These are phyloP conservation scores for Neurospora pannonica DNA, from an alignment of 495 filamentous ascomycete species.

Conservation along the genomic window DNA sequence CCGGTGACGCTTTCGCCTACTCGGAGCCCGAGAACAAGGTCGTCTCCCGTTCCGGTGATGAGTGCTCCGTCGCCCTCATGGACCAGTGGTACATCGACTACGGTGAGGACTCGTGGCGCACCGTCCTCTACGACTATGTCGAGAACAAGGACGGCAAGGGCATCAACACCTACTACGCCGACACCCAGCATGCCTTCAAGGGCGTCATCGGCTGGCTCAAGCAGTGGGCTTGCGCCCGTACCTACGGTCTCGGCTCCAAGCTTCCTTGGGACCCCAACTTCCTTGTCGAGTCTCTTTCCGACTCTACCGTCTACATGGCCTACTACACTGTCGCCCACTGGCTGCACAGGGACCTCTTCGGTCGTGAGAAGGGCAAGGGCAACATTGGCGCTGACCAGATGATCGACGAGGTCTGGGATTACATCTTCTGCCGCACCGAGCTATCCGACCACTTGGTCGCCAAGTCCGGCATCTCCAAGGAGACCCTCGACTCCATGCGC, in stretches of 20 bases:
- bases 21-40: conserved; percentile 87
- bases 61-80: conserved; percentile 71
- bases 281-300: conserved; percentile 84
- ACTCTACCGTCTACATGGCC: conserved; percentile 90
- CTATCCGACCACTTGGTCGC: conserved; percentile 49
- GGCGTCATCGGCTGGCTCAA: conserved; percentile 82
- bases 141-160: conserved; percentile 49
- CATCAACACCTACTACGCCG: conserved; percentile 67
- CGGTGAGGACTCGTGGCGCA: conserved; percentile 70
- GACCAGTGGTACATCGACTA: conserved; percentile 98
- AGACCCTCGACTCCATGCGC: conserved; percentile 65
- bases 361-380: conserved; percentile 54
- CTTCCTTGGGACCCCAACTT: conserved; percentile 91
- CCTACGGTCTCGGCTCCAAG: conserved; percentile 87
- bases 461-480: conserved; percentile 59
- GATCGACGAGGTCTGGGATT: conserved; percentile 96
- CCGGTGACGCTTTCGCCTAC: conserved; percentile 78
- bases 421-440: conserved; percentile 60
- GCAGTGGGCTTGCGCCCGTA: conserved; percentile 90
- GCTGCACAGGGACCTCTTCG: conserved; percentile 71
- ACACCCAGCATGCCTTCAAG: conserved; percentile 77
- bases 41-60: conserved; percentile 74
- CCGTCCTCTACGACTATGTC: conserved; percentile 63
- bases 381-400: conserved; percentile 75
- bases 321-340: conserved; percentile 93